Base-by-base conservation (phyloP, 129 eudicot genomes). In the Escallonia rubra region DNA sequence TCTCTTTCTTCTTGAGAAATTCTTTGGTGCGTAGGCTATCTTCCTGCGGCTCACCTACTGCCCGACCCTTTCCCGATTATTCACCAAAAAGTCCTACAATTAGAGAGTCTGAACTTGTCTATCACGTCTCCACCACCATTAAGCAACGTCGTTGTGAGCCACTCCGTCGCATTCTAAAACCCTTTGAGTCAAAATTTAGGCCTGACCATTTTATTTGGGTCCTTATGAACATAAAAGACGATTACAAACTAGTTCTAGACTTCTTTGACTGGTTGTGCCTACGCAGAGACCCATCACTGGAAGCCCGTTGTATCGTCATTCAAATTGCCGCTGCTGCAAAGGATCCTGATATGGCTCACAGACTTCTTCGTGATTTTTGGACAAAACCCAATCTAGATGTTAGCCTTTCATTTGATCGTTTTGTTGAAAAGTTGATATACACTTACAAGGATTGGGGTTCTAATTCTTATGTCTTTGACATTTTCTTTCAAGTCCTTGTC, bases 381-480 rank as follows among this genome's bases (percentile, higher is more conserved):
- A 69, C 72, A 56, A 89, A 79, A 71, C 85, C 80, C n/a, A 71
- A 67, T 68, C 63, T 76, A 50, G 90, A 81, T 77, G 68, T 86
- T 52, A 73, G 43, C 57, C 79, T 72, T 43, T 76, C 86, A 0
- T 83, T 85, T 76, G 34, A 87, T 56, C 83, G 70, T 50, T 82
- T 89, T 76, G 82, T 79, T 73, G 96, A 89, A 63, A 89, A 83
- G 78, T 66, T 94, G 75, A 82, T 86, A 60, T 89, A 94, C 62
- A 94, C 99, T 39, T 85, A 84, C 79, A 94, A 94, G 76, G 91
- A 85, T 55, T 94, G 97, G 97, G 95, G 99, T 52, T 81, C 85
- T 43, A 68, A 81, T 77, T 96, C 99, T 39, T 46, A 49, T 44
- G 97, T 87, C 13, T 94, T 94, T 72, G 96, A 94, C 84, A 66